Base-by-base conservation (phyloP, 164 flowering plant species). In the Liriodendron chinense region DNA sequence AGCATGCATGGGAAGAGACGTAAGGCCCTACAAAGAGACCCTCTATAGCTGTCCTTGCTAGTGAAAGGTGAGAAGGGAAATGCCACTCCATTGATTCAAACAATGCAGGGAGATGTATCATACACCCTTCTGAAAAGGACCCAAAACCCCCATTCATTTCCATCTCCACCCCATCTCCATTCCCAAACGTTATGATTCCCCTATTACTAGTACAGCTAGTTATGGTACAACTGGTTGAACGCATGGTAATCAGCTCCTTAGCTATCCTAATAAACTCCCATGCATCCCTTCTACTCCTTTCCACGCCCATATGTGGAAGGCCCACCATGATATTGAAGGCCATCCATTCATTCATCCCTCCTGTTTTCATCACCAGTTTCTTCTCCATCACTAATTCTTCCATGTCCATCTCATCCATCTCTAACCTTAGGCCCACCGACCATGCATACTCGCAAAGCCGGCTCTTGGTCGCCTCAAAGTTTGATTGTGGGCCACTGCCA, bases 331-430 rank as follows among this genome's bases (percentile, higher is more conserved):
- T 84, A 65, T 86, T 86, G 74, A 86, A 79, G 18, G 76, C 88
- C 70, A 87, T 47, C 78, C 80, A 86, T 25, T 84, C 84, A 23
- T 61, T 80, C 24, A 69, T 23, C 9, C 76, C 72, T n/a, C 80
- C 75, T 23, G 73, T 77, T 63, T 61, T 75, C 64, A 71, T 81
- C 48, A 18, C 62, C 68, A 66, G 83, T 69, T 65, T 80, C 12
- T 85, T 65, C 77, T 86, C 87, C 28, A 20, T 80, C 18, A 77
- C 78, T 65, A 88, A 21, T 28, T 81, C 84, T 63, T 83, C 85
- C 47, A 90, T 74, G 7, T 72, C 76, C 78, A 84, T 83, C 71
- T 86, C 91, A 49, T 89, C 84, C 25, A 89, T 75, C 50, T 59
- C 66, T 78, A 89, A 62, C 12, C 71, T 75, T 12, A 89, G 50